phyloP scores from a whole-genome alignment of 768 basidiomycete genomes.

The Chlorophyllum brunneum region DNA sequence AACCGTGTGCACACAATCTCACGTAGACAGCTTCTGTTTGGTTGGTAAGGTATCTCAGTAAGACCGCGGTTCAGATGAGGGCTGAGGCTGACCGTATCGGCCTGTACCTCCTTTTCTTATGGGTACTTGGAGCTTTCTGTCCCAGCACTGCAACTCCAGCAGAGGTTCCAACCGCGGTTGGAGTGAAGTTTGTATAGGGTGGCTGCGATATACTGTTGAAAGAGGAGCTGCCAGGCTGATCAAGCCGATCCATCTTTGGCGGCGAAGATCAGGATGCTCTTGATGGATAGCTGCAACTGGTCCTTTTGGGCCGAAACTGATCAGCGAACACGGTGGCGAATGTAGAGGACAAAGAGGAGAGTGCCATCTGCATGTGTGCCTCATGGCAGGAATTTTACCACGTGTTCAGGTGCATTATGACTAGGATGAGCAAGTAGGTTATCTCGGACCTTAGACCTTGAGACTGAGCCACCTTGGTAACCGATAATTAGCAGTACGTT shows the following conservation, averaged over 20 bases:
- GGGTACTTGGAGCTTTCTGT: not conserved
- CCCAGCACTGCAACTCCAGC: constrained; percentile 1
- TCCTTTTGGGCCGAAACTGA: not conserved
- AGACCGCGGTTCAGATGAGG: too few relatives aligned
- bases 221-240: not conserved
- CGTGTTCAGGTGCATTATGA: not conserved
- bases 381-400: not conserved
- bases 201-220: constrained; percentile 10
- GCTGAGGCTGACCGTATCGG: constrained; percentile 9
- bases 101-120: constrained; percentile 17
- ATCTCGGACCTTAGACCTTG: too few relatives aligned
- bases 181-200: not conserved
- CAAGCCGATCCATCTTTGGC: not conserved
- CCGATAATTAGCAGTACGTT: not conserved
- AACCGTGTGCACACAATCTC: not conserved
- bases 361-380: not conserved
- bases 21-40: constrained; percentile 19
- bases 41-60: too few relatives aligned
- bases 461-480: not conserved
- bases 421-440: not conserved
- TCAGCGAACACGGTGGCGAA: not conserved
- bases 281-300: not conserved
- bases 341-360: not conserved
- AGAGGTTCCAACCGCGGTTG: not conserved
- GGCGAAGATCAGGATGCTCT: not conserved